phyloP scores from a whole-genome alignment of 2,329 filamentous ascomycete genomes.

The Xylariomycetidae sp. region DNA sequence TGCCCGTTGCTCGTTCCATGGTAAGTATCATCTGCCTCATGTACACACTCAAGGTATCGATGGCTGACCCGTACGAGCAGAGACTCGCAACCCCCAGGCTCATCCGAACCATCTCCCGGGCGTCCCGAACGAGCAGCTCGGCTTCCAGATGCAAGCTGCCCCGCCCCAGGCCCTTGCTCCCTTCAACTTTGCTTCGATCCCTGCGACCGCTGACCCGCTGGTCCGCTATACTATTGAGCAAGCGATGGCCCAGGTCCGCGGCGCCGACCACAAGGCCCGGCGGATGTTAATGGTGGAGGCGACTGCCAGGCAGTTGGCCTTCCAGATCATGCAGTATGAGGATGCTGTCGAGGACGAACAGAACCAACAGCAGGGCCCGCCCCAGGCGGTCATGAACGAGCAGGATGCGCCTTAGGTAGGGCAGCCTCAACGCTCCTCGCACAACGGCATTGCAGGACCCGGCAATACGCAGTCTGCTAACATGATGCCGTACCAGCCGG shows the following conservation, averaged over 20 bases:
- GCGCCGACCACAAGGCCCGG: slow-evolving; percentile 37
- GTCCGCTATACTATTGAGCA: slow-evolving; percentile 39
- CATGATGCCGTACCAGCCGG: no score
- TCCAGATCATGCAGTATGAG: slow-evolving; percentile 46
- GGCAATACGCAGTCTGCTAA: no score
- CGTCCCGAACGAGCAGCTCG: slow-evolving; percentile 19
- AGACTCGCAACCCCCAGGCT: slow-evolving; percentile 38
- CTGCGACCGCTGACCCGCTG: slow-evolving; percentile 29
- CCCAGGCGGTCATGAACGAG: slow-evolving; percentile 21
- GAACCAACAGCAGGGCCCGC: slow-evolving; percentile 18
- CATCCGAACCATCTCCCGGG: slow-evolving; percentile 25
- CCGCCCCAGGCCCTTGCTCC: slow-evolving; percentile 24
- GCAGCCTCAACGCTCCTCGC: no score
- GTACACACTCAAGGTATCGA: not conserved
- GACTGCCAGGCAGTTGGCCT: slow-evolving; percentile 47
- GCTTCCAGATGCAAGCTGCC: slow-evolving; percentile 23
- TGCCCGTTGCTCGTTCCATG: slow-evolving; percentile 53
- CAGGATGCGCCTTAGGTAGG: slow-evolving; percentile 19
- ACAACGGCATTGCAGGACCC: no score
- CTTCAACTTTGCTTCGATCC: slow-evolving; percentile 26
- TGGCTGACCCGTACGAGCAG: slow-evolving; percentile 23
- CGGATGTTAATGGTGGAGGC: slow-evolving; percentile 47
- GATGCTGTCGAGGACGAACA: slow-evolving; percentile 30
- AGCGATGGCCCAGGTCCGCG: slow-evolving; percentile 39
- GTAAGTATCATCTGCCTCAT: slow-evolving; percentile 29